Percentiles rank a stretch among this genome's conserved stretches.
These are phyloP conservation scores for Furcasterigmium furcatum DNA, from an alignment of 2,329 filamentous ascomycete species.

Conservation along the genomic window DNA sequence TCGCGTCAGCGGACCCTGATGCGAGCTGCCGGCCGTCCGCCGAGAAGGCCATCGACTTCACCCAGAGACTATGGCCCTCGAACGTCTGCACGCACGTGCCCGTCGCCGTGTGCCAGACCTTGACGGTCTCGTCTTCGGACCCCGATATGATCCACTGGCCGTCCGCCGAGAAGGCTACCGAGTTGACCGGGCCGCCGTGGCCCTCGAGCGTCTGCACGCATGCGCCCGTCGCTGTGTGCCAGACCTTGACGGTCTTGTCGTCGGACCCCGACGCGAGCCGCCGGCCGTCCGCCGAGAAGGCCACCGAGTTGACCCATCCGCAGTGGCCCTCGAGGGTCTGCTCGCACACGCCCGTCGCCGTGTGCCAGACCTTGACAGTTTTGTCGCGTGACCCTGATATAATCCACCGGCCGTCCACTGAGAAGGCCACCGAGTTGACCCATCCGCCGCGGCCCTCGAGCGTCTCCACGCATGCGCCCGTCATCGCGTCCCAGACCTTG, in stretches of 20 bases:
- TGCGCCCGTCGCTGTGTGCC: too few relatives aligned
- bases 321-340: conserved; percentile 13
- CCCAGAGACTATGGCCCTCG: conserved; percentile 7
- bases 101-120: conserved; percentile 9
- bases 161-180: conserved; percentile 14
- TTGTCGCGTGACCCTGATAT: too few relatives aligned
- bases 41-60: conserved; percentile 12
- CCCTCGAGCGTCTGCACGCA: too few relatives aligned
- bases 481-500: neutral
- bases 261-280: too few relatives aligned
- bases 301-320: conserved; percentile 4
- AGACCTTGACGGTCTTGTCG: too few relatives aligned
- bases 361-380: conserved; percentile 10
- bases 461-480: neutral
- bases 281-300: conserved; percentile 12
- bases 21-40: conserved; percentile 11
- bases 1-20: conserved; percentile 6
- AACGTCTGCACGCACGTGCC: conserved; percentile 9
- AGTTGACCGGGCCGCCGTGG: conserved; percentile 4
- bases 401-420: neutral
- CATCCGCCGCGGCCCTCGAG: neutral
- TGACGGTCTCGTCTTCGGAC: conserved; percentile 7
- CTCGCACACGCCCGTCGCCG: conserved; percentile 1
- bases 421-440: neutral
- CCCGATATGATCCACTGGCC: conserved; percentile 6